Evolutionary conservation across 1,139 yeast species (phyloP).

Genomic region (Geotrichum fermentans): DNA sequence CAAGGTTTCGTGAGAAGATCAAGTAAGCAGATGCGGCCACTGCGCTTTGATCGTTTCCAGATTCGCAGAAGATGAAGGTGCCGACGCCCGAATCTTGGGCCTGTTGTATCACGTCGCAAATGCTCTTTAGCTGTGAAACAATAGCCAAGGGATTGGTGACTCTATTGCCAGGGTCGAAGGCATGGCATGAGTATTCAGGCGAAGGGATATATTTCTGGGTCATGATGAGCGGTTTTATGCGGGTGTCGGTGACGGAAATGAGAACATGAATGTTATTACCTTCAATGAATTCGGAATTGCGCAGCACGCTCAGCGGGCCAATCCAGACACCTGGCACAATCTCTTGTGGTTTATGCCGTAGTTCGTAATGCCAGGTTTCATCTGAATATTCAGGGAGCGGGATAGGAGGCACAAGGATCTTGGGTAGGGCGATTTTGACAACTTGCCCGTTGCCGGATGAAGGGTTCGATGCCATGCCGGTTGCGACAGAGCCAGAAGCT

Average conservation of each 20-base stretch:
- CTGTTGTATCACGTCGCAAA: constrained; percentile 22
- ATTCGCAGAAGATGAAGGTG: constrained; percentile 33
- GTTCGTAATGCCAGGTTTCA: constrained; percentile 33
- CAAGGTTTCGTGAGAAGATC: constrained; percentile 24
- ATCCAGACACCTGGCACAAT: constrained; percentile 32
- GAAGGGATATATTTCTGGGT: constrained; percentile 18
- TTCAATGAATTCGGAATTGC: constrained; percentile 27
- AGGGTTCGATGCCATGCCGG: not conserved
- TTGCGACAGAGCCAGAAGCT: not conserved
- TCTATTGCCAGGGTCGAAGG: constrained; percentile 24
- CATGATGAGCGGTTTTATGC: constrained; percentile 11
- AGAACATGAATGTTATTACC: constrained; percentile 28
- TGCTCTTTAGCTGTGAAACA: constrained; percentile 23
- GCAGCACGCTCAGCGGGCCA: constrained; percentile 33
- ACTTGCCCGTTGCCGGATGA: not conserved
- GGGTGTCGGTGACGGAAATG: constrained; percentile 23
- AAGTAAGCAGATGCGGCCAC: constrained; percentile 34
- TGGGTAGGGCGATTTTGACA: constrained; percentile 22
- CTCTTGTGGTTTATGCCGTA: constrained; percentile 25
- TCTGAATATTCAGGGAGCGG: constrained; percentile 27
- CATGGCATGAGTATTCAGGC: constrained; percentile 19
- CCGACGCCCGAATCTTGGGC: constrained; percentile 22
- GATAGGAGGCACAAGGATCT: constrained; percentile 31
- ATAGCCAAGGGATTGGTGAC: constrained; percentile 21
- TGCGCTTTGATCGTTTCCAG: constrained; percentile 36